These are phyloP conservation scores for Hericium alpestre DNA, from an alignment of 768 basidiomycete genomes.

Conservation along the genomic window DNA sequence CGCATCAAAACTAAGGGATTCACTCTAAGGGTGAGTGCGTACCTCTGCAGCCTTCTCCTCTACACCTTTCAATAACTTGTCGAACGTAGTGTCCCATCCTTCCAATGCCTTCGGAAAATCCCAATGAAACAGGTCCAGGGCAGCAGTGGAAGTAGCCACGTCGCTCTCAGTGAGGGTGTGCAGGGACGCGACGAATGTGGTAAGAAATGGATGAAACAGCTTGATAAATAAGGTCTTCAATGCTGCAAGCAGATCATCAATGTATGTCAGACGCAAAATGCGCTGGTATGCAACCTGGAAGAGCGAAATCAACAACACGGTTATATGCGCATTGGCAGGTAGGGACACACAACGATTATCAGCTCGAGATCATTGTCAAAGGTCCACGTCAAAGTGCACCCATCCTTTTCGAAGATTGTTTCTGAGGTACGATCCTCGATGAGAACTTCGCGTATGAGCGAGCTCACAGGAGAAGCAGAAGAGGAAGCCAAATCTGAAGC, in stretches of 20 bases:
- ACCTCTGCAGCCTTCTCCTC: constrained; percentile 71
- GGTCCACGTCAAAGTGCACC: constrained; percentile 89
- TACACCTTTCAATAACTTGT: constrained; percentile 59
- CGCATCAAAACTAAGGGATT: not conserved
- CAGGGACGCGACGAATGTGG: constrained; percentile 74
- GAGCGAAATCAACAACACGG: constrained; percentile 2
- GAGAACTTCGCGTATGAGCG: constrained; percentile 80
- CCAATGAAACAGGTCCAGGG: constrained; percentile 37
- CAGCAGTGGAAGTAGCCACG: constrained; percentile 21
- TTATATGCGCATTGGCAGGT: not conserved
- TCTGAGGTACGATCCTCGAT: constrained; percentile 82
- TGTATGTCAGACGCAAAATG: constrained; percentile 88
- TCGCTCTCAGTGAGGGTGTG: constrained; percentile 48
- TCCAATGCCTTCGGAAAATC: constrained; percentile 62
- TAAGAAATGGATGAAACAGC: constrained; percentile 75
- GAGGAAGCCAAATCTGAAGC: constrained; percentile 60
- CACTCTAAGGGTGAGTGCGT: constrained; percentile 5
- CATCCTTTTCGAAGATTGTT: constrained; percentile 85
- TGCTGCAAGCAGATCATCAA: constrained; percentile 74
- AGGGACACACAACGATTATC: constrained; percentile 78
- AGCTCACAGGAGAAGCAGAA: constrained; percentile 74
- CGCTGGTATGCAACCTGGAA: constrained; percentile 89
- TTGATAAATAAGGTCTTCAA: constrained; percentile 81
- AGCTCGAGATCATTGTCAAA: constrained; percentile 92
- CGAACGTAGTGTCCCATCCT: constrained; percentile 75